Evolutionary conservation across 2,329 filamentous ascomycete genomes (phyloP), one percentile per base, ranked within the genome.

Genomic region (Exophiala aquamarina): DNA sequence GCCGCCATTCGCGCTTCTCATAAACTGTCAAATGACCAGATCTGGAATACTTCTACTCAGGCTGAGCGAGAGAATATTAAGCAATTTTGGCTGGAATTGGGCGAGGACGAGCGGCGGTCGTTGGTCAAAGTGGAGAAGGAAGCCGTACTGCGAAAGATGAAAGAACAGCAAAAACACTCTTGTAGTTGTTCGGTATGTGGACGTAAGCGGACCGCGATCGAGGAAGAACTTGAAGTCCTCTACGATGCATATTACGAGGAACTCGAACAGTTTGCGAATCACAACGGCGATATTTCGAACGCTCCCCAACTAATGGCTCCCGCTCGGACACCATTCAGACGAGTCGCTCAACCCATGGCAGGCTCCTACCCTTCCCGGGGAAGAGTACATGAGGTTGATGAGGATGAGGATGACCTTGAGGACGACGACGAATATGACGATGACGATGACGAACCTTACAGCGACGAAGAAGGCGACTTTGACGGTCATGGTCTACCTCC

Each of bases 231-330:
- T 10, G 93, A 98, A 66, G 91, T 95, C 14, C 79, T 98, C 10
- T 98, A 98, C 69, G 93, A 98, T 72, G 92, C 92, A 54, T 98
- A 98, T 70, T 98, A 98, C 66, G 86, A 95, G 66, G 93, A 98
- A 70, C 81, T 98, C 52, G 93, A 97, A 72, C 90, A 95, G 67
- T 98, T 96, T 70, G 93, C 91, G 59, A 91, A 96, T 68, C 84
- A 87, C 61, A 82, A 85, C 66, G 84, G 90, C 63, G 82, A 68
- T 57, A 66, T 67, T 46, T 68, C 71, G 55, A 66, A 87, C 55
- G 81, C 78, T 41, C 81, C 84, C 36, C 82, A 84, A 13, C 81
- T 89, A 68, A 77, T 89, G 61, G 79, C 82, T 35, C 76, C 82
- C 40, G 78, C 84, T 7, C 82, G 83, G 60, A 77, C 86, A 57